A percentile compares a stretch with the other conserved stretches of the same genome.
Evolutionary conservation across 129 eudicot species (phyloP).

Genomic region (Flaveria sonorensis): DNA sequence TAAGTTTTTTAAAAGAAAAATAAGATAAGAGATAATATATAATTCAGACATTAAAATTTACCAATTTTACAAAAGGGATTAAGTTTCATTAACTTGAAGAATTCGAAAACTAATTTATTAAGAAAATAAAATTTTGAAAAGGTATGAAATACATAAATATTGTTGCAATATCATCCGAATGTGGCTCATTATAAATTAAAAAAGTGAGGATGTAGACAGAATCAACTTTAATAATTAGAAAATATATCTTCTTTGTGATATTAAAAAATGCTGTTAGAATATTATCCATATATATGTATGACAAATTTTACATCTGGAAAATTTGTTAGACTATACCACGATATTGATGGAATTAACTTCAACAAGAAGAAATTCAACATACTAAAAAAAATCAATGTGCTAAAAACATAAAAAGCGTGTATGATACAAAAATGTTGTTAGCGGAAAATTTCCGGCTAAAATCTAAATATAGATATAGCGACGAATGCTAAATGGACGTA

Average conservation of each 20-base stretch:
- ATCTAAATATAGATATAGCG: neutral
- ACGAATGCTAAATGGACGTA: neutral
- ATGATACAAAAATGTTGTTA: slow-evolving; percentile 14
- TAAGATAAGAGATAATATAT: too few species aligned
- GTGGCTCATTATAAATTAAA: neutral
- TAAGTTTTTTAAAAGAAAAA: too few species aligned
- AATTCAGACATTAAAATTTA: too few species aligned
- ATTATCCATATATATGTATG: neutral
- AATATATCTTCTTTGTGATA: neutral
- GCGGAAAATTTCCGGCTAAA: neutral
- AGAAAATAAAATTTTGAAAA: neutral
- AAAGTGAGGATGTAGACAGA: neutral
- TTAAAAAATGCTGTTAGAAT: slow-evolving; percentile 14
- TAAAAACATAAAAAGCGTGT: neutral
- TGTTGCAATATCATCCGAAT: neutral
- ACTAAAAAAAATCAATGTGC: neutral
- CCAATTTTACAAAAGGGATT: too few species aligned
- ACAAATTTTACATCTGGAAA: neutral
- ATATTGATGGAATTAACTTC: neutral
- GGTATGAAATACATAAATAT: neutral
- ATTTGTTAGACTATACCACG: neutral
- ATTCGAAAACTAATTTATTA: neutral
- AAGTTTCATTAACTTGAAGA: neutral
- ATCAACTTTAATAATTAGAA: neutral
- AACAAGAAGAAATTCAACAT: too few species aligned